Conservation (phyloP, 768 basidiomycete genomes). For the Austroboletus festivus region DNA sequence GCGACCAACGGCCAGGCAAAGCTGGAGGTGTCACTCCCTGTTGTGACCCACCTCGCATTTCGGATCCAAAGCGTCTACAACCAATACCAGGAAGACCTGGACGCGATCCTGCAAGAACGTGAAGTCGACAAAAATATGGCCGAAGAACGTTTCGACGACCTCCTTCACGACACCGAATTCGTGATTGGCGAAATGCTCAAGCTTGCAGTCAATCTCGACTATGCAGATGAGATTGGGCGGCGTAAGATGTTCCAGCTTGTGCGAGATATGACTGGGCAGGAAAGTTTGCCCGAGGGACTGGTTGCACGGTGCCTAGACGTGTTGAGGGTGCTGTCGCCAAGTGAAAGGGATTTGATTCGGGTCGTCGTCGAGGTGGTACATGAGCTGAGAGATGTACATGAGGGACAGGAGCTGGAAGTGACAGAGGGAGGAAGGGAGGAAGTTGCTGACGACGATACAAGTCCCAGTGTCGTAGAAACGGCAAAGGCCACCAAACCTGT, state of each 20-base stretch:
- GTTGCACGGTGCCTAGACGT: slow-evolving; percentile 81
- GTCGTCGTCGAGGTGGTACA: slow-evolving; percentile 87
- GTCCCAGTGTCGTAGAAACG: slow-evolving; percentile 5
- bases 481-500: slow-evolving; percentile 20
- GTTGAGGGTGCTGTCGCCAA: slow-evolving; percentile 63
- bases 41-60: slow-evolving; percentile 80
- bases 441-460: slow-evolving; percentile 4
- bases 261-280: slow-evolving; percentile 78
- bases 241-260: slow-evolving; percentile 85
- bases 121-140: slow-evolving; percentile 35
- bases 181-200: slow-evolving; percentile 79
- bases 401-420: slow-evolving; percentile 41
- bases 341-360: slow-evolving; percentile 82
- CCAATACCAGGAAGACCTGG: slow-evolving; percentile 44
- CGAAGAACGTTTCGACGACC: slow-evolving; percentile 44
- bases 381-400: slow-evolving; percentile 56
- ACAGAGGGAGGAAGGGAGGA: slow-evolving; percentile 34
- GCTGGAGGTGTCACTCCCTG: slow-evolving; percentile 72
- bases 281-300: slow-evolving; percentile 63
- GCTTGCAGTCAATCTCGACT: slow-evolving; percentile 79
- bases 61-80: slow-evolving; percentile 72
- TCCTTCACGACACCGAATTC: slow-evolving; percentile 41
- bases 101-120: slow-evolving; percentile 39
- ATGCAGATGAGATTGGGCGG: slow-evolving; percentile 87
- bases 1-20: slow-evolving; percentile 55